phyloP scores from a whole-genome alignment of 2,329 filamentous ascomycete genomes.

The Aphanoascus verrucosus region DNA sequence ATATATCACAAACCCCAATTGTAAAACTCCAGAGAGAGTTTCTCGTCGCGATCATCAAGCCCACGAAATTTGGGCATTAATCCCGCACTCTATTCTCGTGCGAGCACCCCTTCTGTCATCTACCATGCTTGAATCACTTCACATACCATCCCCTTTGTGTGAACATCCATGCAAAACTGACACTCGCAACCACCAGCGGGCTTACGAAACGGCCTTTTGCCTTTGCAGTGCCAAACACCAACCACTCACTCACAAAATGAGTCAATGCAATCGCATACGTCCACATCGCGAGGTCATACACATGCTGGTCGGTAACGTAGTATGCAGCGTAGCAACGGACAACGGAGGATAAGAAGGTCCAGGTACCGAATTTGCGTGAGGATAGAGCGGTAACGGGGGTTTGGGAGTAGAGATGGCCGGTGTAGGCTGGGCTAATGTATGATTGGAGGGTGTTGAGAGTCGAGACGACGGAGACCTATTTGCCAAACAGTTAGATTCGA shows the following conservation, averaged over 20 bases:
- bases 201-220: slow-evolving; percentile 50
- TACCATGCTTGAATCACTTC: slow-evolving; percentile 1
- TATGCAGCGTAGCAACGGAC: slow-evolving; percentile 77
- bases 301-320: slow-evolving; percentile 57
- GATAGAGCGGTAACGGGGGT: slow-evolving; percentile 60
- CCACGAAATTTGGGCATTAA: not conserved
- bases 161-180: slow-evolving; percentile 51
- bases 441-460: slow-evolving; percentile 77
- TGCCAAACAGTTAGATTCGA: slow-evolving; percentile 7
- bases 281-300: slow-evolving; percentile 73
- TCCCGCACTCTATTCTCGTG: not conserved
- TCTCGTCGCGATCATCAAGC: not conserved
- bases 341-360: slow-evolving; percentile 68
- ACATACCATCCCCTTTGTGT: slow-evolving; percentile 42
- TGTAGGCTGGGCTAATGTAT: slow-evolving; percentile 69
- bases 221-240: slow-evolving; percentile 64
- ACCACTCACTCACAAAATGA: slow-evolving; percentile 73
- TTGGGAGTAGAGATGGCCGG: slow-evolving; percentile 64
- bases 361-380: slow-evolving; percentile 73
- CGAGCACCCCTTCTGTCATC: not conserved
- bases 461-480: slow-evolving; percentile 68
- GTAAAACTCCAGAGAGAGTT: not conserved
- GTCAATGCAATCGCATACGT: slow-evolving; percentile 67
- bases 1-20: no score
- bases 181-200: slow-evolving; percentile 48